Base-by-base conservation (phyloP, 768 basidiomycete species). In the Clavulina sp. region DNA sequence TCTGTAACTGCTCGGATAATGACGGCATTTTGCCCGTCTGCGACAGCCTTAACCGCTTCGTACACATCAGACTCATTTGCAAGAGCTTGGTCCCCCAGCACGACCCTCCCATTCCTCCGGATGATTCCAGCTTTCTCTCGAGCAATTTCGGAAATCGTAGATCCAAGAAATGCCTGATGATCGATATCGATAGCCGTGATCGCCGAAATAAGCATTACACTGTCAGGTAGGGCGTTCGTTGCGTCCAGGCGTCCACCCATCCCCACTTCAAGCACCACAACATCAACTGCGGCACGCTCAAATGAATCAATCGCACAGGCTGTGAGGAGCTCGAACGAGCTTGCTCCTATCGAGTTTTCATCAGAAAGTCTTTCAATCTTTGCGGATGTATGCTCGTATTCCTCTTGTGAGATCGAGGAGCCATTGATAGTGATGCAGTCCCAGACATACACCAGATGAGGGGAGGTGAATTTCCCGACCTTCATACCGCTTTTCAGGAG, bases 181-280 rank as follows among this genome's bases (percentile, higher is more conserved):
- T 99, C 95, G 40, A 97, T 68, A 63, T 89, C 92, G 21, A 97
- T 84, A 2, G 80, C 66, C 0, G 91, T 87, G 26, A 97, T 69
- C 30, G 78, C 83, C n/a, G 84, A 86, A 1, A 80, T 76, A 30
- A 88, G 64, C 38, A 92, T 73, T 48, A 68, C 68, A 0, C 73
- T 69, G 41, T 81, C 74, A 2, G 84, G 74, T 19, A 97, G 75
- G 50, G 84, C 73, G 62, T 99, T 99, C 2, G 95, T 99, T 19
- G 95, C 93, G 62, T 97, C 95, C 48, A 81, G 65, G 2, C 77
- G 71, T 3, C 95, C 95, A 0, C 95, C 95, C 82, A 99, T 81
- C 0, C 95, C 93, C 6, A 89, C 92, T 66, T 99, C 93, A 41
- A 95, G 65, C 6, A 97, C 76, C 21, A 80, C 81, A 34, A 96